These are phyloP conservation scores for Tolypocladium nubicola DNA, from an alignment of 2,329 filamentous ascomycete genomes.

Conservation along the genomic window DNA sequence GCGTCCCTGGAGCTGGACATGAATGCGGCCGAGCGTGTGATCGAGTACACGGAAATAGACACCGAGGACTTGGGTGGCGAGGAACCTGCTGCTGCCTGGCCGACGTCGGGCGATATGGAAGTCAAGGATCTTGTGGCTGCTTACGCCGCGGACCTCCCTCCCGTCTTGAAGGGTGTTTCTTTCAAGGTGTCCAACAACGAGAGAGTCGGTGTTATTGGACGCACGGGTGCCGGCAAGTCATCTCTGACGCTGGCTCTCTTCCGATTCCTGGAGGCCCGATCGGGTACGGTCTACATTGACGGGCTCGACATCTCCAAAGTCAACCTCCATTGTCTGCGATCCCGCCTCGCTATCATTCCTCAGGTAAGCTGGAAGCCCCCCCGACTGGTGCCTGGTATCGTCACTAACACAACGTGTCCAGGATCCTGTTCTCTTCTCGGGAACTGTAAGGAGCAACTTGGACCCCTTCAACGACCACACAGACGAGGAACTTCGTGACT, in stretches of 20 bases:
- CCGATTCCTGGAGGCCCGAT: slow-evolving; percentile 61
- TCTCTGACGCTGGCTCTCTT: slow-evolving; percentile 67
- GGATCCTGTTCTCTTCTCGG: slow-evolving; percentile 73
- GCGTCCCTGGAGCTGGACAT: slow-evolving; percentile 66
- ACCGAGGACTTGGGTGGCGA: slow-evolving; percentile 55
- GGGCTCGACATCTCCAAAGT: slow-evolving; percentile 66
- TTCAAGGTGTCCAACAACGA: slow-evolving; percentile 59
- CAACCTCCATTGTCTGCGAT: slow-evolving; percentile 57
- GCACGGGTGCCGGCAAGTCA: slow-evolving; percentile 70
- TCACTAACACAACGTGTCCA: slow-evolving; percentile 17
- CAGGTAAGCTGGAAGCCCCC: slow-evolving; percentile 25
- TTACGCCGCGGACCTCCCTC: slow-evolving; percentile 61
- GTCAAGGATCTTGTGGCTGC: slow-evolving; percentile 61
- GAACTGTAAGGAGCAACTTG: slow-evolving; percentile 65
- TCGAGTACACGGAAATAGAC: slow-evolving; percentile 61
- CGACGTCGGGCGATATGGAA: slow-evolving; percentile 60
- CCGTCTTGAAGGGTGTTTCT: slow-evolving; percentile 58
- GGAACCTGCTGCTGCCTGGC: slow-evolving; percentile 62
- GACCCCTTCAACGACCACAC: slow-evolving; percentile 65
- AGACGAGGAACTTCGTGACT: slow-evolving; percentile 59
- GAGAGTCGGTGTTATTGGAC: slow-evolving; percentile 65
- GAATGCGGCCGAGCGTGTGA: slow-evolving; percentile 66
- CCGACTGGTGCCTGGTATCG: no score
- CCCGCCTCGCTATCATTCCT: slow-evolving; percentile 70
- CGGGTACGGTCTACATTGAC: slow-evolving; percentile 59